Evolutionary conservation across 805 yeast genomes (phyloP), one percentile per base, ranked within the genome.

Genomic region (Cyberlindnera veronae): DNA sequence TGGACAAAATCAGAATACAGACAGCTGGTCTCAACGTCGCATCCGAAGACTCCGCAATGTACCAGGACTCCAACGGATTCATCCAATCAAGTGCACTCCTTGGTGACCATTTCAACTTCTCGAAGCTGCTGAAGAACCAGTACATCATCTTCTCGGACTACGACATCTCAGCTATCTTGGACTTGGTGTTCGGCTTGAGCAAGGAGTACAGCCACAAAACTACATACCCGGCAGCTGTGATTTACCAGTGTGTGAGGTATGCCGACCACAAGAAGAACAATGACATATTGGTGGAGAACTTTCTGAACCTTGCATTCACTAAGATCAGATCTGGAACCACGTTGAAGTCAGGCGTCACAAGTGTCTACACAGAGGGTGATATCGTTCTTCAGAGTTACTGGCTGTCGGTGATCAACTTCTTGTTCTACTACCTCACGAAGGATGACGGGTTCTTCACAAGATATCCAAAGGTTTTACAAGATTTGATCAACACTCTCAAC

Each of bases 331-430:
- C 84, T 4, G 74, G 74, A 7, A 69, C 77, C 37, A 74, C 84
- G 1, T 76, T 85, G 1, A 76, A 73, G 47, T 72, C 83, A 14
- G 86, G 85, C 1, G 77, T 75, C 10, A 66, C 71, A 30, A 64
- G 67, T 66, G 55, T 50, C 31, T 61, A 61, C 46, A 55, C 59
- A 35, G 58, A 55, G 24, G 83, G 81, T 23, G 91, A 84, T 55
- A 80, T 84, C 40, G 84, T 84, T 14, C 57, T 72, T 29, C 72
- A 82, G 46, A 82, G 95, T 36, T 91, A 88, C 59, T 93, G 98
- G 98, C 73, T 93, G 27, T 80, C 95, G 5, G 82, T 84, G 19
- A 58, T 84, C 32, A 84, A 85, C 44, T 80, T 85, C 49, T 64
- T 91, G 36, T 81, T 83, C 54, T 91, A 84, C 60, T 91, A 87